A percentile compares a stretch with the other conserved stretches of the same genome.
Evolutionary conservation across 2,329 filamentous ascomycete genomes (phyloP).

Genomic region (Aspergillus fumigatiaffinis): DNA sequence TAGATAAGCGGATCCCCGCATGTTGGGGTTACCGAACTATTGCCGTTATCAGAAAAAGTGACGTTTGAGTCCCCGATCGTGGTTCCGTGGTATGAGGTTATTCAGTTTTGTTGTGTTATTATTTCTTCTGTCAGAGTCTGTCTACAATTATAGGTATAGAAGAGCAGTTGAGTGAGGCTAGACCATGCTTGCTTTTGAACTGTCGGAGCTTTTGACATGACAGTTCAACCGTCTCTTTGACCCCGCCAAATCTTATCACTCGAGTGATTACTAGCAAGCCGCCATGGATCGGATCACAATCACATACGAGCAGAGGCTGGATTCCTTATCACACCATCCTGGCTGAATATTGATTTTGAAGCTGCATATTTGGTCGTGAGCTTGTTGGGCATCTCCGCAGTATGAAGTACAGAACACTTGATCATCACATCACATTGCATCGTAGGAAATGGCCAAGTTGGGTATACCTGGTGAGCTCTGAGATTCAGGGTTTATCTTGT

Average conservation of each 20-base stretch:
- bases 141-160: background rate
- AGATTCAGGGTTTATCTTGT: too few relatives aligned
- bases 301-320: background rate
- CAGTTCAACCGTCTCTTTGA: background rate
- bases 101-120: background rate
- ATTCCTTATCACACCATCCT: background rate
- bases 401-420: background rate
- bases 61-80: background rate
- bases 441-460: background rate
- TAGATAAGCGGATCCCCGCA: background rate
- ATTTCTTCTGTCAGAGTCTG: background rate
- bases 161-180: background rate
- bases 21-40: background rate
- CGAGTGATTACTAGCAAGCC: background rate
- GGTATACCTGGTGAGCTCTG: background rate
- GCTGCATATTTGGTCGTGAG: background rate
- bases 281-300: background rate
- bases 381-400: background rate
- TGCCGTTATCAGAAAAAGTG: background rate
- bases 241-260: background rate
- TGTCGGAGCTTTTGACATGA: background rate
- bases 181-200: background rate
- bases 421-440: constrained; percentile 15
- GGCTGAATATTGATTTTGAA: background rate
- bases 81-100: background rate